A percentile compares a stretch with the other conserved stretches of the same genome.
Evolutionary conservation across 208 protist genomes (phyloP).

Genomic region (Acanthamoeba culbertsoni): DNA sequence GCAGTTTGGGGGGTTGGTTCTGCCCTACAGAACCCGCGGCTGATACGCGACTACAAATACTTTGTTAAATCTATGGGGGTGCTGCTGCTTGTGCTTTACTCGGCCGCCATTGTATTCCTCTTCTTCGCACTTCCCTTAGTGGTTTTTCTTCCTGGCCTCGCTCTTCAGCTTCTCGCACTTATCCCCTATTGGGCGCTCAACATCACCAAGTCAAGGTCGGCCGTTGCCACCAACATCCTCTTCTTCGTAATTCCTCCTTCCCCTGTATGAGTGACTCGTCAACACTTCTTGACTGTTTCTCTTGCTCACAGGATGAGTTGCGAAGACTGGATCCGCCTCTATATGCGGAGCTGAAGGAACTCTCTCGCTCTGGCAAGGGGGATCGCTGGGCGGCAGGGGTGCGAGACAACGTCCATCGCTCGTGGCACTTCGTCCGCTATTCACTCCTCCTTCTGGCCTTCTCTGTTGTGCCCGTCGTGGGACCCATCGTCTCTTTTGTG

Average conservation of each 20-base stretch:
- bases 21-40: neutral
- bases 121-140: conserved; percentile 36
- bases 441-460: conserved; percentile 45
- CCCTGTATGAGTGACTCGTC: neutral
- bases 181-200: conserved; percentile 58
- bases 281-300: neutral
- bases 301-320: neutral
- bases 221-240: conserved; percentile 5
- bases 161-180: conserved; percentile 44
- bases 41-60: neutral
- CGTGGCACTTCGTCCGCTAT: conserved; percentile 56
- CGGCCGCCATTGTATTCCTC: conserved; percentile 17
- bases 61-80: neutral
- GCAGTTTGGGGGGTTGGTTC: neutral
- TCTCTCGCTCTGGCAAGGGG: neutral
- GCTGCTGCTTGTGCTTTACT: conserved; percentile 7
- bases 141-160: conserved; percentile 38
- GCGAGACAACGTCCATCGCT: conserved; percentile 4
- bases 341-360: neutral
- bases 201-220: neutral
- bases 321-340: neutral
- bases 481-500: conserved; percentile 18
- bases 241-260: conserved; percentile 7
- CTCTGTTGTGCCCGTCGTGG: conserved; percentile 43
- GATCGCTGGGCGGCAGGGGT: neutral